Base-by-base conservation (phyloP, 257 asterid species). In the Nicotiana paniculata region DNA sequence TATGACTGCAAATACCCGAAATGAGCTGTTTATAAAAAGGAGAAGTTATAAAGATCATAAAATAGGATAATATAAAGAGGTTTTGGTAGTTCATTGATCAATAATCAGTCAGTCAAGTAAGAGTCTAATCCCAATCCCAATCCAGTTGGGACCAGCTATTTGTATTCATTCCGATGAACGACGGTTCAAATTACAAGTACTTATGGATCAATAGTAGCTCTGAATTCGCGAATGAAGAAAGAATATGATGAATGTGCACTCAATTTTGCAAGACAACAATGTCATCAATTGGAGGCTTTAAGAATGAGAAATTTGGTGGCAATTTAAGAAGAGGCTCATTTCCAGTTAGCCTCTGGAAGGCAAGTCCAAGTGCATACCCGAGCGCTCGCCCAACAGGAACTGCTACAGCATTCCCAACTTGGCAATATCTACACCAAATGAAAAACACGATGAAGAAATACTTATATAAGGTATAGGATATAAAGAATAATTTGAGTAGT, bases 331-430 rank as follows among this genome's bases (percentile, higher is more conserved):
- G 87, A 1, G 93, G 97, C 43, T 86, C 93, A 9, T 90, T 93
- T 32, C 89, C 95, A 67, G 68, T 81, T 9, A 81, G 88, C 86
- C 90, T 91, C 85, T 77, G 90, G 75, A 82, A 85, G 43, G 99
- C 97, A 91, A 87, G 86, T 32, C 97, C 99, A 5, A 95, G 93
- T 2, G 94, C 89, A 21, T 89, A 93, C 17, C 97, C 98, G 15
- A 93, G 81, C 1, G 97, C 98, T 33, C 90, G 88, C 12, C 91
- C 92, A 30, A 93, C 97, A 10, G 97, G 97, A 76, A 93, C 74
- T 1, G 97, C 92, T 12, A 95, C 98, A 0, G 97, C 98, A 64
- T 93, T 95, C 55, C 99, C 98, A 53, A 95, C 83, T 83, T 93
- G 97, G 70, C 96, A 68, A 83, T 93, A 95, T 83, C 89, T 88